A percentile compares a stretch with the other conserved stretches of the same genome.
Conservation (phyloP, 2,329 filamentous ascomycete genomes). For the Clonostachys rhizophaga region DNA sequence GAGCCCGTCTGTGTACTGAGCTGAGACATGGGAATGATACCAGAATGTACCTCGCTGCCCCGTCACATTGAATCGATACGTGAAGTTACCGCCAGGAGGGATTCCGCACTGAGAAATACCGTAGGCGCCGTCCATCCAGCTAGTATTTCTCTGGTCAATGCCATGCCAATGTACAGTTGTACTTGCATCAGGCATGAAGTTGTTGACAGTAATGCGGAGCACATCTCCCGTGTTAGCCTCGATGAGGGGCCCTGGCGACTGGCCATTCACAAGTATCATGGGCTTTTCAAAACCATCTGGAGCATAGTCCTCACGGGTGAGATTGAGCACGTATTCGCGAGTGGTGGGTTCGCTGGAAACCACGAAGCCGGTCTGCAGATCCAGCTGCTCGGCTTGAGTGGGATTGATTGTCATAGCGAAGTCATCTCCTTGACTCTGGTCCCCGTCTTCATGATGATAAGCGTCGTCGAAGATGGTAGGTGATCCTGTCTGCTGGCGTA, state of each 20-base stretch:
- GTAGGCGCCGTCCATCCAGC: too few species aligned
- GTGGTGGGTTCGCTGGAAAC: too few species aligned
- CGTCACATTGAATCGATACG: conserved; percentile 1
- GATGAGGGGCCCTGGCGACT: background rate
- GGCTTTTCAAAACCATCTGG: background rate
- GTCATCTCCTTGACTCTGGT: too few species aligned
- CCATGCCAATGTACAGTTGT: background rate
- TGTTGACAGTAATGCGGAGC: background rate
- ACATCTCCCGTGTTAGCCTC: background rate
- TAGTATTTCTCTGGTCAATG: too few species aligned
- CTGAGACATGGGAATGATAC: conserved; percentile 5
- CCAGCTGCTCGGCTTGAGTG: too few species aligned
- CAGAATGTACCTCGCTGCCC: conserved; percentile 4
- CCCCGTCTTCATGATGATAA: too few species aligned
- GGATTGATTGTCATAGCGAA: too few species aligned
- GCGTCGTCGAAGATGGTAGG: too few species aligned
- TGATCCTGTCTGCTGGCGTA: too few species aligned
- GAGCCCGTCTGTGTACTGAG: conserved; percentile 4
- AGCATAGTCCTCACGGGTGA: background rate
- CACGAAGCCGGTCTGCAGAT: too few species aligned
- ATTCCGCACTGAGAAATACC: background rate
- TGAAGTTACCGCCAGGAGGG: background rate
- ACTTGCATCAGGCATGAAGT: background rate
- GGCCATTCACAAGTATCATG: background rate
- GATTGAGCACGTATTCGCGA: too few species aligned